Conservation (phyloP, 2,329 filamentous ascomycete species). For the Sclerotinia glacialis region DNA sequence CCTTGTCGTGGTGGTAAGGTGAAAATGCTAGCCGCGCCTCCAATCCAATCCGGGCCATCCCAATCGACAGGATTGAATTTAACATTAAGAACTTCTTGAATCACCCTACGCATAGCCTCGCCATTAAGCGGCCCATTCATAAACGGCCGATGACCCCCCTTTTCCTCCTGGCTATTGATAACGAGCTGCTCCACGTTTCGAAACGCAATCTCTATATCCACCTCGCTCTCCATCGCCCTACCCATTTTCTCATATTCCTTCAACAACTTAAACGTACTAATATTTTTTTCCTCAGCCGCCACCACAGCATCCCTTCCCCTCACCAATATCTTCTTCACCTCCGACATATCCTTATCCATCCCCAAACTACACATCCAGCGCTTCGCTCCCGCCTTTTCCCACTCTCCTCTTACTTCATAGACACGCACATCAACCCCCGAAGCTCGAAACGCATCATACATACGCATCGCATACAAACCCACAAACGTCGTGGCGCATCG, state of each 20-base stretch:
- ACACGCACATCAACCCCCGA: not conserved
- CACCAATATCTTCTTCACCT: not conserved
- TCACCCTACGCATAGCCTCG: not conserved
- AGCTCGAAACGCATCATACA: conserved; percentile 12
- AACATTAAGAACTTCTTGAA: not conserved
- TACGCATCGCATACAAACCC: not conserved
- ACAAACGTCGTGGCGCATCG: conserved; percentile 5
- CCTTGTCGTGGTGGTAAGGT: not conserved
- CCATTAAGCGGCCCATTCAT: not conserved
- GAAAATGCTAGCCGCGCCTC: not conserved
- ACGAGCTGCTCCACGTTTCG: not conserved
- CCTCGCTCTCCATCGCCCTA: not conserved
- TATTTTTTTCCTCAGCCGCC: not conserved
- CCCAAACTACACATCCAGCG: conserved; percentile 8
- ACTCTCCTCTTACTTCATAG: conserved; percentile 1
- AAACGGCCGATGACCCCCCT: not conserved
- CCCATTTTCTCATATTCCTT: conserved; percentile 1
- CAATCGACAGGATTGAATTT: not conserved
- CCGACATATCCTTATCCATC: not conserved
- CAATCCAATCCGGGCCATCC: conserved; percentile 9
- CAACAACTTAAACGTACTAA: not conserved
- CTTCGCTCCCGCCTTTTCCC: conserved; percentile 4
- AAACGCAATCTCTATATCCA: not conserved
- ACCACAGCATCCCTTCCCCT: not conserved
- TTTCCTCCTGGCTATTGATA: no score